These are phyloP conservation scores for Fusarium sp. DNA, from an alignment of 2,329 filamentous ascomycete species.

Conservation along the genomic window DNA sequence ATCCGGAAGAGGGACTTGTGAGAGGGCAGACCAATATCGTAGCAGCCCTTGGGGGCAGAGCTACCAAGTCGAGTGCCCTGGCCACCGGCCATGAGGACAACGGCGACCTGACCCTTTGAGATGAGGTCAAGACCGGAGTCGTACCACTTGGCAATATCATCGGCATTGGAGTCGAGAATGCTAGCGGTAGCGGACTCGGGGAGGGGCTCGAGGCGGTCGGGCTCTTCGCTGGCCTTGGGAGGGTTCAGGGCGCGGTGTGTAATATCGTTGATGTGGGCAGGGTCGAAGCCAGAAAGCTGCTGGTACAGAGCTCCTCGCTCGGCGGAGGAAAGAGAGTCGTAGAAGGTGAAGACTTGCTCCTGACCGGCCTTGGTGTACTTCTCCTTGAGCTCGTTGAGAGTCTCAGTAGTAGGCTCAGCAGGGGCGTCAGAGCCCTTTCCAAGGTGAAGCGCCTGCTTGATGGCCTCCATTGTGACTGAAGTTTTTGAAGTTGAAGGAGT, in stretches of 20 bases:
- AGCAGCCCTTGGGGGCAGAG: constrained; percentile 97
- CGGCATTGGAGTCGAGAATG: constrained; percentile 85
- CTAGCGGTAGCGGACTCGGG: constrained; percentile 88
- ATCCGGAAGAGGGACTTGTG: constrained; percentile 97
- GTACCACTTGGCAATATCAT: constrained; percentile 87
- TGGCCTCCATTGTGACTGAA: constrained; percentile 54
- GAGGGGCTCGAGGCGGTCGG: constrained; percentile 80
- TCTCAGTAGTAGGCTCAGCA: constrained; percentile 69
- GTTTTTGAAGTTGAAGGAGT: constrained; percentile 21
- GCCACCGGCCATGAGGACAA: constrained; percentile 96
- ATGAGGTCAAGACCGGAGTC: constrained; percentile 83
- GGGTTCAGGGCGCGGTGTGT: constrained; percentile 85
- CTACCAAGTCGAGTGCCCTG: constrained; percentile 95
- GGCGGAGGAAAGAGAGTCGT: constrained; percentile 76
- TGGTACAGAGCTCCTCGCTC: constrained; percentile 84
- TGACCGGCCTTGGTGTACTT: constrained; percentile 82
- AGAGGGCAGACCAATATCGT: constrained; percentile 92
- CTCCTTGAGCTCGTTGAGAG: constrained; percentile 75
- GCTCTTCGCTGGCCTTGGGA: constrained; percentile 68
- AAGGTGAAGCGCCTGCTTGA: constrained; percentile 57
- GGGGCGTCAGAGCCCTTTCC: constrained; percentile 48
- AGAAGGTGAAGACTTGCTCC: constrained; percentile 82
- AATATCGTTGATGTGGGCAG: constrained; percentile 87
- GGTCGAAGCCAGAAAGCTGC: constrained; percentile 85
- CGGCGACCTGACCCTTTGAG: constrained; percentile 78